phyloP scores from a whole-genome alignment of 164 flowering plant genomes.

The Annona squamosa region DNA sequence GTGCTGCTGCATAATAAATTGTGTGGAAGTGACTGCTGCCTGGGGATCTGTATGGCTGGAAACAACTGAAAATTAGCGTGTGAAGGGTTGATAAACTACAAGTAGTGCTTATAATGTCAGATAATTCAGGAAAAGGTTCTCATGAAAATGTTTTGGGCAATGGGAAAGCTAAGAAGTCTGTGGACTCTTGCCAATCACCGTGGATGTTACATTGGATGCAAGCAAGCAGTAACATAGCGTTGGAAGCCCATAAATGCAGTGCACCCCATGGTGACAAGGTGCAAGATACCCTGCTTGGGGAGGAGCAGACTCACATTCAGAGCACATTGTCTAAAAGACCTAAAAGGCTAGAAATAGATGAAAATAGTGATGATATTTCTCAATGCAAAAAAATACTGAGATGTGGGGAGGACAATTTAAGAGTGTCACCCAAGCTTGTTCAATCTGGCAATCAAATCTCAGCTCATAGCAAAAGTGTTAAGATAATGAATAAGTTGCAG shows the following conservation, averaged over 20 bases:
- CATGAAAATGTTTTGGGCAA: slow-evolving; percentile 4
- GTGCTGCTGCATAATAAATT: neutral
- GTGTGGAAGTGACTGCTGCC: neutral
- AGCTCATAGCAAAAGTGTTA: slow-evolving; percentile 12
- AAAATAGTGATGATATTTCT: slow-evolving; percentile 4
- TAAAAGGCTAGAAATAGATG: slow-evolving; percentile 7
- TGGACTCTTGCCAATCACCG: slow-evolving; percentile 23
- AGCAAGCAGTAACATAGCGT: slow-evolving; percentile 21
- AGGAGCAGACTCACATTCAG: slow-evolving; percentile 5
- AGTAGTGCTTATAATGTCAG: slow-evolving; percentile 27
- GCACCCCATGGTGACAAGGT: slow-evolving; percentile 14
- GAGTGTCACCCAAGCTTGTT: slow-evolving; percentile 4
- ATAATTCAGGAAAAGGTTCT: slow-evolving; percentile 5
- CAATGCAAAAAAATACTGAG: slow-evolving; percentile 5
- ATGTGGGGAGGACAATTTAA: neutral
- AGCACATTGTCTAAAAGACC: neutral
- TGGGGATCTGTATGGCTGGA: neutral
- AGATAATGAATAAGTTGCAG: slow-evolving; percentile 6
- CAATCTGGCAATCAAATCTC: slow-evolving; percentile 9
- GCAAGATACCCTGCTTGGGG: slow-evolving; percentile 8
- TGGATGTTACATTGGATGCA: slow-evolving; percentile 66
- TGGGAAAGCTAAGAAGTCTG: slow-evolving; percentile 17
- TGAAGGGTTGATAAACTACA: neutral
- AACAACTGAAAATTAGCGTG: neutral
- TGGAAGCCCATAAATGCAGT: slow-evolving; percentile 8